Base-by-base conservation (phyloP, 192 early-diverging fungal species). In the Chytriomyces sp. region DNA sequence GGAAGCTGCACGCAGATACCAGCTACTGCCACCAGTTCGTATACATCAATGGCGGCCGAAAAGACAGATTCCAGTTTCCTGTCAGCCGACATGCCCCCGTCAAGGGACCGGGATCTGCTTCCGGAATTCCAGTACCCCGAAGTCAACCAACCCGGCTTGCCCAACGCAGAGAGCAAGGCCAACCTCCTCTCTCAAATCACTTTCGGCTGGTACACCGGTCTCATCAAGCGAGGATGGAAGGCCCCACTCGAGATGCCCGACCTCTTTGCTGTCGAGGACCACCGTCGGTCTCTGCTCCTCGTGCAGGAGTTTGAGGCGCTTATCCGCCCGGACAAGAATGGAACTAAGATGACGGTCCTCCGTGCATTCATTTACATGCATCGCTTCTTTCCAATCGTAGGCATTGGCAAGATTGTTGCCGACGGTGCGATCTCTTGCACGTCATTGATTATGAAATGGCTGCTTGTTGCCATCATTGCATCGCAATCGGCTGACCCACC, bases 201-300 rank as follows among this genome's bases (percentile, higher is more conserved):
- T 6, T 32, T 32, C 31, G 6, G 19, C 8, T 74, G 91, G 85
- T 70, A 86, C 4, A 81, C 81, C 73, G 72, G 82, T 10, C 57
- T 94, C 19, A 75, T 94, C 58, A 65, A 75, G 25, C 76, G 80
- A 8, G 90, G 83, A 34, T 81, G 80, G 60, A 81, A 67, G 59
- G 75, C 80, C 22, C 84, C 82, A 32, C 80, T 94, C 30, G 82
- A 85, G 28, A 72, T 79, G 39, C 31, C 70, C 44, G 22, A 68
- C n/a, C 30, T 86, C 8, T 70, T 60, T 53, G 52, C 54, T 28
- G 34, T 61, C 17, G 57, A 81, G 25, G 68, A 75, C 12, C 30
- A 40, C 77, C 39, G 72, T 33, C 22, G 78, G 80, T 67, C 33
- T 69, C 25, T 39, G 8, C 28, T 44, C 5, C 40, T 73, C 12